phyloP scores from a whole-genome alignment of 106 monocot genomes.

The Cymbidium sinense region DNA sequence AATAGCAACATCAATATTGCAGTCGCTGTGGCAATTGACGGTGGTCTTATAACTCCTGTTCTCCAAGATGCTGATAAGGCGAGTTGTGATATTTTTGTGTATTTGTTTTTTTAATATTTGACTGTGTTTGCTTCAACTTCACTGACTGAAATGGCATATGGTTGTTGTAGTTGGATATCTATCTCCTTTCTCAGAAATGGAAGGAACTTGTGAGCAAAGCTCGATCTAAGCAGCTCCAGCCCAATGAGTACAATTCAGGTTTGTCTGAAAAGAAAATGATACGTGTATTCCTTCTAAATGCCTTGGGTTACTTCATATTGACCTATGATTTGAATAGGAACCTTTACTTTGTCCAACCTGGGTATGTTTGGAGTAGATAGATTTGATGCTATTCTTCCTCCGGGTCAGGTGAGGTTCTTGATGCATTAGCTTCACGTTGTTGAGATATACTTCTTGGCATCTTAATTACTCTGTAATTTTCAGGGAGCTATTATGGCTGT shows the following conservation, averaged over 20 bases:
- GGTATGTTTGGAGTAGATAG: constrained; percentile 99
- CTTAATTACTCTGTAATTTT: constrained; percentile 1
- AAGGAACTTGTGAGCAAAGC: constrained; percentile 84
- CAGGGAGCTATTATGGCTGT: constrained; percentile 98
- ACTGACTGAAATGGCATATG: neutral
- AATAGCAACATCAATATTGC: constrained; percentile 82
- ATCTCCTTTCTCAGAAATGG: constrained; percentile 89
- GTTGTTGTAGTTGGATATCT: constrained; percentile 70
- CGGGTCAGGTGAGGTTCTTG: constrained; percentile 62
- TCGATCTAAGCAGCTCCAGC: constrained; percentile 78
- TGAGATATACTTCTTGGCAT: neutral
- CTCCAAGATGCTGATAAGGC: constrained; percentile 98
- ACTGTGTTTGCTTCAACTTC: neutral
- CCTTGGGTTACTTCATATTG: neutral
- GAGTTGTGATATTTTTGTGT: neutral
- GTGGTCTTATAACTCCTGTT: constrained; percentile 95
- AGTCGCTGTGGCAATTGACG: constrained; percentile 94
- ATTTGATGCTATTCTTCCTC: constrained; percentile 97
- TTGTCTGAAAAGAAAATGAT: neutral
- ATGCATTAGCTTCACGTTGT: neutral
- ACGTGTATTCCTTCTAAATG: neutral
- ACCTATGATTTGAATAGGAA: constrained; percentile 36
- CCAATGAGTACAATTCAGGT: constrained; percentile 96
- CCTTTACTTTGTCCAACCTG: constrained; percentile 89
- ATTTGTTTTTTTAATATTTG: neutral